phyloP scores from a whole-genome alignment of 2,329 filamentous ascomycete species.

The Grosmannia huntii region DNA sequence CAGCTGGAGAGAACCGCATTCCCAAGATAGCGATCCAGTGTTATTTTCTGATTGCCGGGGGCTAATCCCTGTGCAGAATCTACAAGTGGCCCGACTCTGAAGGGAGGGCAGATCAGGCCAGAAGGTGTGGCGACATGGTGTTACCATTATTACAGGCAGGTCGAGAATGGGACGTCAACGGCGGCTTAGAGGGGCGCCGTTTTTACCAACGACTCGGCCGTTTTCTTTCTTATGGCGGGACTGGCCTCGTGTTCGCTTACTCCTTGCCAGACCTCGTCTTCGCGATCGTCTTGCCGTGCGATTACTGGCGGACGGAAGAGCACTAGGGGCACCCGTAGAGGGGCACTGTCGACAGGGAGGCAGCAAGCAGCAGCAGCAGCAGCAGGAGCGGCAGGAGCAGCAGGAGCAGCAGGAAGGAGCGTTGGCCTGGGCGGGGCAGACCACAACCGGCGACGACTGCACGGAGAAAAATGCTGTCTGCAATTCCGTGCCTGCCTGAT shows the following conservation, averaged over 20 bases:
- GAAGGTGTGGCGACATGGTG: slow-evolving; percentile 1
- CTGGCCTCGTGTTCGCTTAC: background rate
- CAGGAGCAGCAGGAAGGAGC: no score
- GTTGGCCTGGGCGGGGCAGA: no score
- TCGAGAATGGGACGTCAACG: background rate
- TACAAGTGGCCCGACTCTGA: background rate
- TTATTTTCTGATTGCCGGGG: background rate
- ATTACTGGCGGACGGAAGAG: no score
- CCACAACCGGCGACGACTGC: no score
- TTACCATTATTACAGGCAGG: background rate
- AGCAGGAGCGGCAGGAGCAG: no score
- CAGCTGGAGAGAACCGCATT: background rate
- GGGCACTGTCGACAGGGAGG: no score
- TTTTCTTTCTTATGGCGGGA: background rate
- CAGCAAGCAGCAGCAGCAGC: no score
- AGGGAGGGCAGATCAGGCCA: background rate
- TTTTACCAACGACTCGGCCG: background rate
- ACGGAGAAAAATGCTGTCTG: no score
- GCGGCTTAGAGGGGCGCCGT: background rate
- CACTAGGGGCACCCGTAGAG: no score
- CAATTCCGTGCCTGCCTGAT: background rate
- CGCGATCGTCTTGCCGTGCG: background rate
- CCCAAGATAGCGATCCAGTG: background rate
- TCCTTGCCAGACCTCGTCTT: background rate
- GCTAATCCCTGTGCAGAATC: background rate